Percentiles rank a stretch among this genome's conserved stretches.
phyloP scores from a whole-genome alignment of 371 early-diverging fungal species.

The Mucor circinelloides region DNA sequence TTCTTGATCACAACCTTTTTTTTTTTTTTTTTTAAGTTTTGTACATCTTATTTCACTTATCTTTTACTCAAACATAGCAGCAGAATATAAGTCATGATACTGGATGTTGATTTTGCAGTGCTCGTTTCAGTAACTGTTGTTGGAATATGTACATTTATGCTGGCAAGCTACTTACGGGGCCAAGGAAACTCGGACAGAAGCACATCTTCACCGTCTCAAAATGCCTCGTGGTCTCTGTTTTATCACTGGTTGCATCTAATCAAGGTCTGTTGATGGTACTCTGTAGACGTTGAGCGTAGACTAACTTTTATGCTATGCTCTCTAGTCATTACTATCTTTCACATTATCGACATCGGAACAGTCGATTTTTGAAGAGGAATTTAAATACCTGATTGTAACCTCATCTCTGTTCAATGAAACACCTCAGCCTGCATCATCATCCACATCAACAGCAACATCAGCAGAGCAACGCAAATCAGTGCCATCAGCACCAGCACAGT shows the following conservation, averaged over 20 bases:
- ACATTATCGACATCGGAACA: slow-evolving; percentile 56
- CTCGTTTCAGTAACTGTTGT: not conserved
- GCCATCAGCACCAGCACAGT: not conserved
- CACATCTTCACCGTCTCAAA: not conserved
- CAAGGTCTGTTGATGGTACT: not conserved
- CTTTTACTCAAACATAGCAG: not conserved
- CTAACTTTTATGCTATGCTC: not conserved
- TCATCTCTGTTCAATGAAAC: slow-evolving; percentile 63
- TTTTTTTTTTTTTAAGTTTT: not conserved
- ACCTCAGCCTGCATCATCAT: slow-evolving; percentile 9
- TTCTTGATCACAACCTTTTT: not conserved
- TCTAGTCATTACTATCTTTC: slow-evolving; percentile 32
- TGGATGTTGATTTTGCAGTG: not conserved
- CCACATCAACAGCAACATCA: not conserved
- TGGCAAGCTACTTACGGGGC: not conserved
- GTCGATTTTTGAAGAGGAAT: slow-evolving; percentile 66
- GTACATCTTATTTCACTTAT: not conserved
- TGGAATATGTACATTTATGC: not conserved
- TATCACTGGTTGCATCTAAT: not conserved
- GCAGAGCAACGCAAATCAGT: not conserved
- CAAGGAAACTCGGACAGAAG: not conserved
- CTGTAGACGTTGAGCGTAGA: not conserved
- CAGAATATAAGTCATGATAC: not conserved
- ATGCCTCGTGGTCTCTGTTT: not conserved
- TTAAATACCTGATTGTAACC: slow-evolving; percentile 67